Percentiles rank a stretch among this genome's conserved stretches.
These are phyloP conservation scores for Penicillium sp. DNA, from an alignment of 2,329 filamentous ascomycete genomes.

Conservation along the genomic window DNA sequence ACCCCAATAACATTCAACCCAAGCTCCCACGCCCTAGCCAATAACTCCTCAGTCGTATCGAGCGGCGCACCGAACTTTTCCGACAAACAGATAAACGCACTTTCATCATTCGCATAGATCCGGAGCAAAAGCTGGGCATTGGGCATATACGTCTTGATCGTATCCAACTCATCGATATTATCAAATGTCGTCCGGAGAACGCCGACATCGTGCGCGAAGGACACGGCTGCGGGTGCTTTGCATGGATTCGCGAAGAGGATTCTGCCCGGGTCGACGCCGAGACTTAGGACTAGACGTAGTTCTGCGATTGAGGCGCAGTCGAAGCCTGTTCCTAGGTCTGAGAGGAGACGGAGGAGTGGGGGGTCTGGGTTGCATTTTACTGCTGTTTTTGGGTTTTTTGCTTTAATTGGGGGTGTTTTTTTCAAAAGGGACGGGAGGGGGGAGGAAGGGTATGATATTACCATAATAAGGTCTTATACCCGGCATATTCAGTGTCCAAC, in stretches of 20 bases:
- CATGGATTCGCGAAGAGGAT: slow-evolving; percentile 32
- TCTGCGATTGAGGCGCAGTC: slow-evolving; percentile 31
- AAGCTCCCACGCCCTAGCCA: slow-evolving; percentile 23
- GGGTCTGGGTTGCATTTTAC: slow-evolving; percentile 32
- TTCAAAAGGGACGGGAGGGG: background rate
- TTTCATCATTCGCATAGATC: slow-evolving; percentile 20
- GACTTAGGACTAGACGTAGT: slow-evolving; percentile 19
- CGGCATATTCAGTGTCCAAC: slow-evolving; percentile 18
- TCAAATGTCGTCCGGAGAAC: slow-evolving; percentile 28
- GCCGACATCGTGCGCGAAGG: slow-evolving; percentile 17
- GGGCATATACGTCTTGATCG: slow-evolving; percentile 21
- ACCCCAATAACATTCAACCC: slow-evolving; percentile 25
- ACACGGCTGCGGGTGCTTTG: slow-evolving; percentile 21
- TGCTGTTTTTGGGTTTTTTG: too few relatives aligned
- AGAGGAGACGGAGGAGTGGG: slow-evolving; percentile 22
- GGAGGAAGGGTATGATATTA: background rate
- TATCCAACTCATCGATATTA: slow-evolving; percentile 28
- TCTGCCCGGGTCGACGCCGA: slow-evolving; percentile 23
- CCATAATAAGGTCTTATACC: slow-evolving; percentile 24
- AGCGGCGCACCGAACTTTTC: slow-evolving; percentile 25
- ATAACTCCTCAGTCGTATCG: slow-evolving; percentile 16
- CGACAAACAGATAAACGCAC: slow-evolving; percentile 14
- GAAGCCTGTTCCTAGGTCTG: slow-evolving; percentile 24
- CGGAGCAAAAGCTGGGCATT: slow-evolving; percentile 24
- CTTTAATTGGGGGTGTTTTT: too few relatives aligned